Base-by-base conservation (phyloP, 192 early-diverging fungal species). In the Gonapodya sp. region DNA sequence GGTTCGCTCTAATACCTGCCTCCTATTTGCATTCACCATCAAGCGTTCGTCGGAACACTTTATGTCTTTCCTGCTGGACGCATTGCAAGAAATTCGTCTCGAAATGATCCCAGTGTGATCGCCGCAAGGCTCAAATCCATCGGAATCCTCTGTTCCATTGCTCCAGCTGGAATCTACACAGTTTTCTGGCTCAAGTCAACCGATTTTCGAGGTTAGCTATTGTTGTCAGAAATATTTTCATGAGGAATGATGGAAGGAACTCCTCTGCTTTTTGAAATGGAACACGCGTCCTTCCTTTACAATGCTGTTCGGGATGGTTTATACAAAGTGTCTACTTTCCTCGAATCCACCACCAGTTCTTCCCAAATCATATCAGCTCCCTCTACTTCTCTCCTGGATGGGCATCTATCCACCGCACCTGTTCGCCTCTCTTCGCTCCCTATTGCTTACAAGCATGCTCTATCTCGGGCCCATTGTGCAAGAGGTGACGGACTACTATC, bases 391-490 rank as follows among this genome's bases (percentile, higher is more conserved):
- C 0, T n/a, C 36, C 2, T 1, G 36, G 18, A 2, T 85, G 35
- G 79, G 83, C 31, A n/a, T 87, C 8, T 64, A 64, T 64, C 46
- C 46, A 16, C 8, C 24, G 8, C 8, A 64, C 46, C 31, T 85
- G 0, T 74, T 36, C 32, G 73, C 83, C 1, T 32, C 82, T 2
- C 35, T 81, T 0, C 34, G 82, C 1, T 89, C 91, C 0, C 24
- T 90, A 1, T 0, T 84, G 1, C 80, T 92, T 34, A 85, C 88
- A 18, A 81, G 80, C 34, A 37, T 83, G 35, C 79, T 94, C 31
- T 94, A 92, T 80, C 35, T 89, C 31, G 92, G 92, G 0, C 92
- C 92, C 18, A 73, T 92, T 36, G 36, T 80, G 32, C 78, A 87
- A 31, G 77, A 83, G 81, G 86, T 36, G 32, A 81, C 88, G n/a